Percentiles rank a stretch among this genome's conserved stretches.
These are phyloP conservation scores for Rhizopus arrhizus DNA, from an alignment of 371 early-diverging fungal genomes.

Conservation along the genomic window DNA sequence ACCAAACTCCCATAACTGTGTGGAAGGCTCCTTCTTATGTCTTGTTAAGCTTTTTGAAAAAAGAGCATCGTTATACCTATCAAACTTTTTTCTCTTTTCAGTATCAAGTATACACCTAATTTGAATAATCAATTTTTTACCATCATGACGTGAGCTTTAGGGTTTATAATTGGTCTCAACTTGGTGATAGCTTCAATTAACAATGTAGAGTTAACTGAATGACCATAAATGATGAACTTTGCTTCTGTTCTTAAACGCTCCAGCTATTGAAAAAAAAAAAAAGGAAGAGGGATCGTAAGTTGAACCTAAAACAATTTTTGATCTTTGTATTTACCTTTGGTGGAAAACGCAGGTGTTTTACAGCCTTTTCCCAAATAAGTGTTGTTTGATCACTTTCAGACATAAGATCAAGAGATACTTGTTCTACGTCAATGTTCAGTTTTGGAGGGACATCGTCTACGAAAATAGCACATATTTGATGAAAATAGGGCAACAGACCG, in stretches of 20 bases:
- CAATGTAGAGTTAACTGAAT: slow-evolving; percentile 4
- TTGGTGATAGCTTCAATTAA: background rate
- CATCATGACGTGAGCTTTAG: slow-evolving; percentile 20
- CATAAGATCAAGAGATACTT: background rate
- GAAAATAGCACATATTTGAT: slow-evolving; percentile 8
- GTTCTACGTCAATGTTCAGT: too few relatives aligned
- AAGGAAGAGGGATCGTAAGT: too few relatives aligned
- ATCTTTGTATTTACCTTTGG: slow-evolving; percentile 6
- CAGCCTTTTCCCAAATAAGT: slow-evolving; percentile 5
- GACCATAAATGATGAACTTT: slow-evolving; percentile 16
- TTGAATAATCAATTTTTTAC: background rate
- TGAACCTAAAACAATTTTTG: too few relatives aligned
- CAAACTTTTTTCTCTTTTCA: slow-evolving; percentile 18
- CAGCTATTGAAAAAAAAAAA: slow-evolving; percentile 6
- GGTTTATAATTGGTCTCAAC: background rate
- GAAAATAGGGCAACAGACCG: background rate
- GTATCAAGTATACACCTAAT: too few relatives aligned
- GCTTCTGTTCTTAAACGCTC: background rate
- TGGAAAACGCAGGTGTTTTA: slow-evolving; percentile 11
- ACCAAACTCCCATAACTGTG: slow-evolving; percentile 28
- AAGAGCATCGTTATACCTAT: slow-evolving; percentile 10
- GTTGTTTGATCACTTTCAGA: background rate
- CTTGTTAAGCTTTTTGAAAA: slow-evolving; percentile 8
- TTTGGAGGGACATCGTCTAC: slow-evolving; percentile 2
- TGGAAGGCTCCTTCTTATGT: slow-evolving; percentile 22